Evolutionary conservation across 2,329 filamentous ascomycete species (phyloP).

Genomic region (Nothophaeocryptopus gaeumannii): DNA sequence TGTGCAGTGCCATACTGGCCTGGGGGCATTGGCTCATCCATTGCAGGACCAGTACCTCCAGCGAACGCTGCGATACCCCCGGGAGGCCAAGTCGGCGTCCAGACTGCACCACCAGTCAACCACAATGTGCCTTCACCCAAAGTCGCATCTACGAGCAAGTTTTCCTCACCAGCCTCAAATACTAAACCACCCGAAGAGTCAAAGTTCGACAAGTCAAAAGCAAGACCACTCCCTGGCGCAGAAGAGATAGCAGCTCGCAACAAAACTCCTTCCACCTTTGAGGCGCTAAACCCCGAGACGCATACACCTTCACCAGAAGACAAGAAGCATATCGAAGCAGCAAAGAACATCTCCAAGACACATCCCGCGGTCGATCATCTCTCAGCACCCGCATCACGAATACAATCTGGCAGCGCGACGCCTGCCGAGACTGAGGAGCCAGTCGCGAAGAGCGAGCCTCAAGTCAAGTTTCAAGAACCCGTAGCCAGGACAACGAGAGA

Average conservation of each 20-base stretch:
- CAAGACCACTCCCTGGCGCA: conserved; percentile 32
- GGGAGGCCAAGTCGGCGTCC: conserved; percentile 28
- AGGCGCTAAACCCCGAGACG: conserved; percentile 25
- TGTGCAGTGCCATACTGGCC: too few species aligned
- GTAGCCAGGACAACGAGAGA: conserved; percentile 7
- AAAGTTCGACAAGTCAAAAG: conserved; percentile 21
- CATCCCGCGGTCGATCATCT: conserved; percentile 22
- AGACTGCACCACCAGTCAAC: conserved; percentile 26
- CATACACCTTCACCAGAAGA: conserved; percentile 26
- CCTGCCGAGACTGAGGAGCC: conserved; percentile 24
- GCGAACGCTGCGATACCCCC: conserved; percentile 26
- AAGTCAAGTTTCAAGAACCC: conserved; percentile 3
- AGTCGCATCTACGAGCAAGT: conserved; percentile 16
- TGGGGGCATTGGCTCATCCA: too few species aligned
- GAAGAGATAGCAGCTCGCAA: conserved; percentile 31
- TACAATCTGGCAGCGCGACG: conserved; percentile 35
- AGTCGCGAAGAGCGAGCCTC: neutral
- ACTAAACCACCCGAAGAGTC: neutral
- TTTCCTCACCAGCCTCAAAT: conserved; percentile 18
- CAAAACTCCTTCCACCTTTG: conserved; percentile 3
- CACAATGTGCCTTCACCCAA: conserved; percentile 10
- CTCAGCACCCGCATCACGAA: conserved; percentile 26
- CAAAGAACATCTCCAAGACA: conserved; percentile 12
- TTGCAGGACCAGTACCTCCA: conserved; percentile 43
- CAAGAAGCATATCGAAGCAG: conserved; percentile 26